phyloP scores from a whole-genome alignment of 1,284 basidiomycete species.

The Cryptococcus floricola region DNA sequence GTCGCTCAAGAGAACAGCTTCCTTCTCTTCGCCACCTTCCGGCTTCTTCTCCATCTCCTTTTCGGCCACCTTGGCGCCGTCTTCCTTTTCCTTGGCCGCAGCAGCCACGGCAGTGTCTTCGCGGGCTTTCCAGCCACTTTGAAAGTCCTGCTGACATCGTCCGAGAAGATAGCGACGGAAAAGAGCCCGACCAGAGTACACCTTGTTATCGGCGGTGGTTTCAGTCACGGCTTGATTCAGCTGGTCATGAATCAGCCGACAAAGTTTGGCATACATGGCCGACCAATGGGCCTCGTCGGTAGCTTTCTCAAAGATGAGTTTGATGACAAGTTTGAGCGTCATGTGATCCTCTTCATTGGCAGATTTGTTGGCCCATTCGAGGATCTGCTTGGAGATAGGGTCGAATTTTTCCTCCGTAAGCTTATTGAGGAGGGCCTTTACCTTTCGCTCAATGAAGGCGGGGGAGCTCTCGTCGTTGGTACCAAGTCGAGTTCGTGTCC shows the following conservation, averaged over 20 bases:
- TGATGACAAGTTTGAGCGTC: conserved; percentile 91
- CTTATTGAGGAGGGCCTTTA: conserved; percentile 91
- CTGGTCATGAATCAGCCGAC: conserved; percentile 87
- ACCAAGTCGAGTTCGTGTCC: conserved; percentile 55
- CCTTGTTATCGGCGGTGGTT: conserved; percentile 72
- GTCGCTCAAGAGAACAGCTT: conserved; percentile 77
- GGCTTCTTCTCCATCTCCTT: conserved; percentile 45
- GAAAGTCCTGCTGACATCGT: conserved; percentile 92
- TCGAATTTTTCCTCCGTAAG: conserved; percentile 97
- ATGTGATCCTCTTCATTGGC: conserved; percentile 87
- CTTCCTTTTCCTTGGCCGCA: conserved; percentile 55
- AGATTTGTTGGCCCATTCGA: conserved; percentile 90
- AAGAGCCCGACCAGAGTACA: conserved; percentile 77
- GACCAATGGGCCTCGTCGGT: conserved; percentile 94
- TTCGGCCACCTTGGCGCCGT: conserved; percentile 55
- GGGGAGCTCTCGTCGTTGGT: conserved; percentile 63
- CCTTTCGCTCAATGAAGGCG: conserved; percentile 85
- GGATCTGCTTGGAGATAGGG: conserved; percentile 87
- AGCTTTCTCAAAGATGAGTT: conserved; percentile 94
- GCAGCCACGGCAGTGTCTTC: conserved; percentile 56
- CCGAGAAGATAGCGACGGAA: conserved; percentile 88
- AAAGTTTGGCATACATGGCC: conserved; percentile 93
- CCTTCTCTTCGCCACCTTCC: conserved; percentile 43
- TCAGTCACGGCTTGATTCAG: conserved; percentile 83
- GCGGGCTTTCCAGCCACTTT: conserved; percentile 66